Evolutionary conservation across 1,284 basidiomycete genomes (phyloP).

Genomic region (Cutaneotrichosporon dermatis): DNA sequence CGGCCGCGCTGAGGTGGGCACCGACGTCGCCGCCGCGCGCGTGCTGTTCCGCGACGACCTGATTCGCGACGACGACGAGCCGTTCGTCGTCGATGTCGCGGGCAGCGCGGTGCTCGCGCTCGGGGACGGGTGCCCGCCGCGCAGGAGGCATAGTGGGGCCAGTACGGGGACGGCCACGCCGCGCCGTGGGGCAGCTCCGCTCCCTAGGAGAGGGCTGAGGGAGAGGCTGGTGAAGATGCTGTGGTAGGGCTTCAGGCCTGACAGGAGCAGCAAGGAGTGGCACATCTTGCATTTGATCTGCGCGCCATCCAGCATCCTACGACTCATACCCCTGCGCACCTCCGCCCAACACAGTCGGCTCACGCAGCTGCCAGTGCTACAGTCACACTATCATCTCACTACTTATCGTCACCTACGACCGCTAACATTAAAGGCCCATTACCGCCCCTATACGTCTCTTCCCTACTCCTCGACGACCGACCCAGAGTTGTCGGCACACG

Average conservation of each 20-base stretch:
- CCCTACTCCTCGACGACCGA: not conserved
- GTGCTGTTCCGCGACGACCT: not conserved
- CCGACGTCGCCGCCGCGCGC: not conserved
- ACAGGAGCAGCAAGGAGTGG: not conserved
- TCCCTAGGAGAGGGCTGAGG: not conserved
- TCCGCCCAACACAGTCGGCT: no score
- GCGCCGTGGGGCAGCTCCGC: not conserved
- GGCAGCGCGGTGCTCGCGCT: not conserved
- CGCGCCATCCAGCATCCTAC: no score
- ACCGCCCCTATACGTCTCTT: no score
- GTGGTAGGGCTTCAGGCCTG: not conserved
- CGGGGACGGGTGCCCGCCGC: not conserved
- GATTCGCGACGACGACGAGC: not conserved
- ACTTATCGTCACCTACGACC: no score
- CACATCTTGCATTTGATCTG: no score
- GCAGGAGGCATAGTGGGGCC: not conserved
- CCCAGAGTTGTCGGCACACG: conserved; percentile 27
- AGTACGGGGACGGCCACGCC: not conserved
- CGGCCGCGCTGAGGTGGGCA: not conserved
- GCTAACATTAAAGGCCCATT: no score
- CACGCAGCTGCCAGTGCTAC: no score
- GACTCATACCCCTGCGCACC: no score
- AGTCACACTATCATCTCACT: no score
- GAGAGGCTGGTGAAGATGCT: not conserved
- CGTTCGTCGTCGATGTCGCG: not conserved